These are phyloP conservation scores for Beauveria australis DNA, from an alignment of 2,329 filamentous ascomycete genomes.

Conservation along the genomic window DNA sequence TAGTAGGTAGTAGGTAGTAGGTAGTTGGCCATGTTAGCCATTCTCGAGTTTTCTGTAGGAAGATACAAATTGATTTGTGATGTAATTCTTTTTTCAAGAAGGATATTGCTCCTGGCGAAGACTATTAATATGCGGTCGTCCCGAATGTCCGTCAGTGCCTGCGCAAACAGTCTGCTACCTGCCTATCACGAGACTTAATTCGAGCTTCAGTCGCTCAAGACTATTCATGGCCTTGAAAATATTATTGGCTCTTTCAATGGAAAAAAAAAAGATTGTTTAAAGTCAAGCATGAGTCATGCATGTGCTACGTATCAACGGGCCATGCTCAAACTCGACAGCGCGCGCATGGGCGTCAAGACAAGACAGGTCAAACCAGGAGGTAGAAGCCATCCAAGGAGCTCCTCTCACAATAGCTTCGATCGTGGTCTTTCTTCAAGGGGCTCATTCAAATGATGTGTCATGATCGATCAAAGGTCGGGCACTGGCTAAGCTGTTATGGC, in stretches of 20 bases:
- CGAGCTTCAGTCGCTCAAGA: neutral
- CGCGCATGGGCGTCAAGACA: neutral
- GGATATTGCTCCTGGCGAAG: neutral
- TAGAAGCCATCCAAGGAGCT: neutral
- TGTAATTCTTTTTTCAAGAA: neutral
- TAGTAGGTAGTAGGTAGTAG: neutral
- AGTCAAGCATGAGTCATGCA: slow-evolving; percentile 22
- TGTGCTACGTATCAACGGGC: slow-evolving; percentile 22
- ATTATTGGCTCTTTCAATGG: slow-evolving; percentile 6
- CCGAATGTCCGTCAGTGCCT: neutral
- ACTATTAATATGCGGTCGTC: neutral
- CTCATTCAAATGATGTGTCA: slow-evolving; percentile 12
- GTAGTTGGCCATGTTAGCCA: neutral
- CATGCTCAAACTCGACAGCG: slow-evolving; percentile 19
- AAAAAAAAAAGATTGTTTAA: slow-evolving; percentile 14
- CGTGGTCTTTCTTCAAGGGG: slow-evolving; percentile 18
- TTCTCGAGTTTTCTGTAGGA: neutral
- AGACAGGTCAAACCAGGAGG: neutral
- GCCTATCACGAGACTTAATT: neutral
- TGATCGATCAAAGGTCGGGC: slow-evolving; percentile 2
- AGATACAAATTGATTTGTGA: neutral
- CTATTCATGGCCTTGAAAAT: neutral
- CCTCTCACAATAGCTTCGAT: slow-evolving; percentile 15
- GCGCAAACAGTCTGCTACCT: neutral
- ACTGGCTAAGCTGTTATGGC: neutral